Evolutionary conservation across 495 filamentous ascomycete genomes (phyloP), one percentile per base, ranked within the genome.

Genomic region (Penicillium malachiteum): DNA sequence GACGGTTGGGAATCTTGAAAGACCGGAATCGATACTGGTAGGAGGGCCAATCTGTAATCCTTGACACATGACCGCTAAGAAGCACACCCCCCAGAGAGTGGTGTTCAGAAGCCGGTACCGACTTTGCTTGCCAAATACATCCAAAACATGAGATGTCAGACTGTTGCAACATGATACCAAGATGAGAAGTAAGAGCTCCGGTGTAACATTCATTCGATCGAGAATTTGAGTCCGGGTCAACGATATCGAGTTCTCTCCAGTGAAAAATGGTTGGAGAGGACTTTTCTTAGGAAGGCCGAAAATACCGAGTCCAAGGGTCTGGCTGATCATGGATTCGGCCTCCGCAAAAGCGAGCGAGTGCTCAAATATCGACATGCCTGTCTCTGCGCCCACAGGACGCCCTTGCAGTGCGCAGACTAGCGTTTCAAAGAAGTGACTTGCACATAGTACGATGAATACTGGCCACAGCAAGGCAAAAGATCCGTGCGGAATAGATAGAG

Each of bases 261-360:
- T 49, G 14, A 47, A 53, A 17, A 61, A 67, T 58, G 58, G 69
- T 33, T 46, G 62, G 14, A 68, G 54, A 17, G 63, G 60, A 37
- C 54, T 71, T 57, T 69, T 59, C 54, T 76, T 81, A 7, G 71
- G 55, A 21, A 74, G 68, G 47, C 82, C 81, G 70, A 90, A 88
- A 13, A 87, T 59, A 9, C 84, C 82, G 59, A 89, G 83, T 3
- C 87, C 89, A 3, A 95, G 79, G 5, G 87, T 85, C 52, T 82
- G 86, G 62, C 86, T 83, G 39, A 96, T 83, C 57, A 90, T 86
- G 10, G 90, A 87, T 66, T 98, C 95, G 4, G 94, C 91, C 69
- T 98, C 95, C 1, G 94, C 91, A 71, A 97, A 98, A 0, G 94
- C 94, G 12, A 98, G 76, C 0, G 94, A 97, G 65, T 96, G 91